Base-by-base conservation (phyloP, 2,329 filamentous ascomycete genomes). In the Delphinella strobiligena region DNA sequence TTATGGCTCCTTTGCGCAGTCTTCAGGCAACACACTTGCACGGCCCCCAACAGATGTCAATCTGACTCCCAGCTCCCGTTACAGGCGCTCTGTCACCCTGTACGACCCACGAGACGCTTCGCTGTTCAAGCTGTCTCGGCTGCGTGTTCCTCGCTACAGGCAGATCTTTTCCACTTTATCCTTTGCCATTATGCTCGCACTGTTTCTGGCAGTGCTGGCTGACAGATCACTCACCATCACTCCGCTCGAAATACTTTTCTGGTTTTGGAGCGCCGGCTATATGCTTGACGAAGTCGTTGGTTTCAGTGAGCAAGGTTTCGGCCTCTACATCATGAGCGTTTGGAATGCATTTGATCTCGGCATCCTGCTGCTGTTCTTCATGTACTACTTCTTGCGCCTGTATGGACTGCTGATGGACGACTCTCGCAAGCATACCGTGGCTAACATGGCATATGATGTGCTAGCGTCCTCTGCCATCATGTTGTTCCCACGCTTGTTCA, bases 251-350 rank as follows among this genome's bases (percentile, higher is more conserved):
- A 67, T 95, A 12, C 59, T 94, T 10, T 95, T 96, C 61, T 96
- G 89, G 89, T 85, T 95, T 59, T 96, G 89, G 88, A 93, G 86
- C 55, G 85, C 86, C 18, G 89, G 89, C 1, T 95, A 93, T 60
- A 93, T 95, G 86, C 75, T 95, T 22, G 89, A 95, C 53, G 89
- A 95, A 61, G 74, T 96, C 16, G 87, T 95, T 14, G 88, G 88
- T 9, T 95, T 95, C 68, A 94, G 88, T 49, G 89, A 96, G 59
- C 87, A 95, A 61, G 89, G 89, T 2, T 95, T 95, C 58, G 88
- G 87, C 29, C 74, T 96, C 19, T 96, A 95, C 62, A 85, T 95
- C 53, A 89, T 95, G 78, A 93, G 86, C 58, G 91, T 95, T 59
- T 95, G 89, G 89, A 95, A 95, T 59, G 77, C 88, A 29, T 94